Base-by-base conservation (phyloP, 78 protist species). In the Planoprotostelium fungivorum region DNA sequence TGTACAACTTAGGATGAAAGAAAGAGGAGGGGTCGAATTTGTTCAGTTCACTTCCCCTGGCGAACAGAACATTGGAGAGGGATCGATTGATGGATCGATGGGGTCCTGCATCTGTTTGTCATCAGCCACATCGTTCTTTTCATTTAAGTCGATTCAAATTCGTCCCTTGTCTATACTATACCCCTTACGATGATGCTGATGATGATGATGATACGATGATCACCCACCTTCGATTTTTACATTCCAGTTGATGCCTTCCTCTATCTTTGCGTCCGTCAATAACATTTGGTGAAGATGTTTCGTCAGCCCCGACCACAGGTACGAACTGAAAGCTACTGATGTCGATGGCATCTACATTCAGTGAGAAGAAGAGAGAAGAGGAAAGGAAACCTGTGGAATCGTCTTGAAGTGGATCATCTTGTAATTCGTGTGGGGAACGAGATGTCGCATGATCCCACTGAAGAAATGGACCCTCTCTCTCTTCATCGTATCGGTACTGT, bases 391-490 rank as follows among this genome's bases (percentile, higher is more conserved):
- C 85, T 90, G 91, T 16, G 73, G 73, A 25, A 83, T 86, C 34
- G 51, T 37, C 87, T 83, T 83, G 84, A 35, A 34, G 51, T 86
- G 1, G 37, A 90, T 35, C 91, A 90, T 38, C 63, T 83, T 83
- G 88, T 36, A 90, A 36, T 37, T 73, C 28, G 91, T 37, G 87
- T 90, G 91, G n/a, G 91, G 38, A 0, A 51, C 73, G 73, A 51
- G 73, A 16, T 51, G 73, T 16, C 73, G 5, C 73, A 51, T 51
- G 31, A 16, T 16, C 31, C 73, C 73, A 16, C 31, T 51, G 16
- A 51, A 51, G 73, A 51, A 16, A 16, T 51, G 73, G n/a, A 51
- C 73, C 16, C 73, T 16, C 31, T 5, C 73, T 51, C 73, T 25
- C 73, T 25, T 5, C 73, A 5, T 5, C 5, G 5, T 16, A 5